A percentile compares a stretch with the other conserved stretches of the same genome.
phyloP scores from a whole-genome alignment of 345 rosid species.

The Psidium guajava region DNA sequence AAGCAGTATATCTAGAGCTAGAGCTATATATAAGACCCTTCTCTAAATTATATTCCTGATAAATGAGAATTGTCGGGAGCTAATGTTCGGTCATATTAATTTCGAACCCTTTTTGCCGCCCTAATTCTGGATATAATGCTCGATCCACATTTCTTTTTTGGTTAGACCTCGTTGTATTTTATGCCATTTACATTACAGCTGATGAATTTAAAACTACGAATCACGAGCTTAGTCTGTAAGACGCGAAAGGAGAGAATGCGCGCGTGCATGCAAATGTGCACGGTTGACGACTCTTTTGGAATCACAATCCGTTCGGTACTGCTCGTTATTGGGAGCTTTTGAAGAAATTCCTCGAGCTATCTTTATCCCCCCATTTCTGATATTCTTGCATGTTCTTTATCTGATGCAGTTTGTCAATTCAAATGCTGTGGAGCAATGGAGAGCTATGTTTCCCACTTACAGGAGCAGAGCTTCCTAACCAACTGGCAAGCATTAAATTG shows the following conservation, averaged over 20 bases:
- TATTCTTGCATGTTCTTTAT: background rate
- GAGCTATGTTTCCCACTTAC: constrained; percentile 38
- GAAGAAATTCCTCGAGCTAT: background rate
- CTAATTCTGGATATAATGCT: no score
- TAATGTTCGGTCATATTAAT: no score
- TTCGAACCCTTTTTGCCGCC: no score
- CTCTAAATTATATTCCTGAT: no score
- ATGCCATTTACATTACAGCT: no score
- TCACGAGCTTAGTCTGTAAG: no score
- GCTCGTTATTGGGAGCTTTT: background rate
- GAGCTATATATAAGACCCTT: no score
- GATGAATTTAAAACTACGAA: no score
- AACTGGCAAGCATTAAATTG: constrained; percentile 56
- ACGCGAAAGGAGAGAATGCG: background rate
- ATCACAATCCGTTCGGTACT: background rate
- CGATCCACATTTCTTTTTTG: no score
- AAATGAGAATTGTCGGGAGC: no score
- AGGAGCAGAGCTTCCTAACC: constrained; percentile 44
- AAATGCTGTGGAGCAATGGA: constrained; percentile 39
- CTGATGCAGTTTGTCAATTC: constrained; percentile 36
- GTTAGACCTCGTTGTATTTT: no score
- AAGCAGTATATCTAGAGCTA: no score
- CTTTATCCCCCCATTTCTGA: background rate
- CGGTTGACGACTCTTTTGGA: background rate
- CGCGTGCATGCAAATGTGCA: background rate